Conservation (phyloP, 2,329 filamentous ascomycete genomes). For the Nothophaeocryptopus gaeumannii region DNA sequence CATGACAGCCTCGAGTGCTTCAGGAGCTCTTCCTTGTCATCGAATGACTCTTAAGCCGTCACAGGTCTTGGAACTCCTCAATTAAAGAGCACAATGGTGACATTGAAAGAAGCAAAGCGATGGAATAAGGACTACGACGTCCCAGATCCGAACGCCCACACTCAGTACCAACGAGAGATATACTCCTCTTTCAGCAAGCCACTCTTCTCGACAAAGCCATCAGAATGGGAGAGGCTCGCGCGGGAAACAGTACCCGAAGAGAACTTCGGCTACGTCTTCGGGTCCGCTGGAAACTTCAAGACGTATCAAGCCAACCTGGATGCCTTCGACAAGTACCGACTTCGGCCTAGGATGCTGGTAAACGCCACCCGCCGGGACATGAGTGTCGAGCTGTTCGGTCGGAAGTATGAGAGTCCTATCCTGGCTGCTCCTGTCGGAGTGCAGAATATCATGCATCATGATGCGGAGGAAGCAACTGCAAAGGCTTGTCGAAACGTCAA, state of each 20-base stretch:
- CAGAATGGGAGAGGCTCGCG: constrained; percentile 40
- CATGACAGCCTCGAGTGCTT: neutral
- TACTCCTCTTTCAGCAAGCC: constrained; percentile 39
- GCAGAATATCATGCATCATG: constrained; percentile 63
- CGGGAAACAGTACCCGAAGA: constrained; percentile 33
- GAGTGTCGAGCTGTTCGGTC: constrained; percentile 36
- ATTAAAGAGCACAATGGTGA: constrained; percentile 13
- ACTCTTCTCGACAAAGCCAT: constrained; percentile 41
- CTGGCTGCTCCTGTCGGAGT: constrained; percentile 68
- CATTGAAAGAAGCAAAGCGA: constrained; percentile 18
- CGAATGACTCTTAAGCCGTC: no score
- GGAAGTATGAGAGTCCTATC: constrained; percentile 51
- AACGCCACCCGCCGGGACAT: constrained; percentile 37
- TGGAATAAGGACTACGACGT: constrained; percentile 27
- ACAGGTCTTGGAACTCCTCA: no score
- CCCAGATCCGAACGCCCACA: constrained; percentile 38
- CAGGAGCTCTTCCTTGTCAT: neutral
- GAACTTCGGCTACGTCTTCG: constrained; percentile 42
- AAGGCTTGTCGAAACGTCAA: constrained; percentile 58
- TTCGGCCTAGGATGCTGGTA: constrained; percentile 42
- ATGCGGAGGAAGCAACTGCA: constrained; percentile 63
- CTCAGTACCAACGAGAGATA: constrained; percentile 34
- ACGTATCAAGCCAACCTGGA: constrained; percentile 39
- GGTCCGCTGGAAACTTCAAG: constrained; percentile 38
- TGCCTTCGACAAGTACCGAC: constrained; percentile 40